Conservation (phyloP, 306 rosid species). For the Macrotyloma uniflorum region DNA sequence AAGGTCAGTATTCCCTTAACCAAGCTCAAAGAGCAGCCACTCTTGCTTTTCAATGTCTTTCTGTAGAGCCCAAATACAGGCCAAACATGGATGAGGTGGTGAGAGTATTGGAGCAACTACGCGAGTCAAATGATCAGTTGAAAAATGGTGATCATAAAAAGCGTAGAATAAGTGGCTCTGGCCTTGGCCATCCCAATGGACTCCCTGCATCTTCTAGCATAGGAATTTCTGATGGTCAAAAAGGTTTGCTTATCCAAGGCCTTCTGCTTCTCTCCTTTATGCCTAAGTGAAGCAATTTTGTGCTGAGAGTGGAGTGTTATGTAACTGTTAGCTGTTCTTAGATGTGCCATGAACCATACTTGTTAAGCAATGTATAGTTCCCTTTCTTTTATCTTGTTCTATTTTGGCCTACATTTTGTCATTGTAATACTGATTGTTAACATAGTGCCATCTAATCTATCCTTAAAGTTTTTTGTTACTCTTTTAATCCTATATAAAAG, state of each 20-base stretch:
- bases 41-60: conserved; percentile 70
- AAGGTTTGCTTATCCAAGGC: conserved; percentile 54
- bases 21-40: conserved; percentile 66
- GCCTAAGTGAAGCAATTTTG: conserved; percentile 29
- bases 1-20: conserved; percentile 61
- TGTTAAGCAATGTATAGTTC: conserved; percentile 43
- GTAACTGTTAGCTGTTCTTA: conserved; percentile 12
- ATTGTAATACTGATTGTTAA: conserved; percentile 6
- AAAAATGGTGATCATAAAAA: conserved; percentile 38
- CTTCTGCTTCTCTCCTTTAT: conserved; percentile 55
- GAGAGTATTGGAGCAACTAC: conserved; percentile 63
- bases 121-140: conserved; percentile 40
- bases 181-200: conserved; percentile 27
- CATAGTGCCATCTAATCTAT: conserved; percentile 8
- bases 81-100: conserved; percentile 72
- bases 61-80: conserved; percentile 58
- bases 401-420: conserved; percentile 27
- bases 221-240: conserved; percentile 29
- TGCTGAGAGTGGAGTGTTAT: background rate
- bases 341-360: conserved; percentile 18
- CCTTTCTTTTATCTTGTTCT: background rate
- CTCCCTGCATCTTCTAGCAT: conserved; percentile 23
- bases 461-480: background rate
- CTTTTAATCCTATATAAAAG: background rate
- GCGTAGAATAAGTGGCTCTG: conserved; percentile 10